A percentile compares a stretch with the other conserved stretches of the same genome.
Conservation (phyloP, 352 stramenopile genomes). For the Pythium dissimile region DNA sequence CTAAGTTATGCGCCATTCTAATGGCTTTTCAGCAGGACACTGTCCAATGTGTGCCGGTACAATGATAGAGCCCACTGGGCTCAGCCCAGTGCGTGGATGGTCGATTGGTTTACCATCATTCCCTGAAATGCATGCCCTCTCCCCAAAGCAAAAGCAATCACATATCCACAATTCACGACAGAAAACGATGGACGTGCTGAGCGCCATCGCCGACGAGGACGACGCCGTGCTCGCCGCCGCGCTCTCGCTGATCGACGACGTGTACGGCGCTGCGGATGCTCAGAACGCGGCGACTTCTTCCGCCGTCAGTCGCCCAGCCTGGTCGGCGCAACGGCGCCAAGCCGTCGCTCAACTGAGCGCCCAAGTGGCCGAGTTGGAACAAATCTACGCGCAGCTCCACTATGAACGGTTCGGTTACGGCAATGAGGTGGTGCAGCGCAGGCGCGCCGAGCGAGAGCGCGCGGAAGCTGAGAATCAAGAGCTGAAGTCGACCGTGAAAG, state of each 20-base stretch:
- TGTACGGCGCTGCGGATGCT: background rate
- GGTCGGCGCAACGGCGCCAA: background rate
- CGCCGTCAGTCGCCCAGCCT: background rate
- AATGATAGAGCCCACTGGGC: no score
- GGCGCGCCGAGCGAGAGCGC: no score
- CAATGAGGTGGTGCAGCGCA: background rate
- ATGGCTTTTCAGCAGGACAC: no score
- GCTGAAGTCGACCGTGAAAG: no score
- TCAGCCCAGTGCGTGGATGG: no score
- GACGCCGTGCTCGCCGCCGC: background rate
- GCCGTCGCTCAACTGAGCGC: background rate
- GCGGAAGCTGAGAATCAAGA: no score
- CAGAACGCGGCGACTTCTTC: background rate
- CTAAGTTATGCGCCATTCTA: no score
- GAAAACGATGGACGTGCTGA: background rate
- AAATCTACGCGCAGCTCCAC: background rate
- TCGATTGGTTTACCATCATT: no score
- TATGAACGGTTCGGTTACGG: background rate
- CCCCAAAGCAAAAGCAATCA: background rate
- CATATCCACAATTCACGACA: background rate
- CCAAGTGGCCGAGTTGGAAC: background rate
- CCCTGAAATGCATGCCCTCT: background rate
- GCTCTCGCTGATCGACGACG: conserved; percentile 4
- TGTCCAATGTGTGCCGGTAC: no score
- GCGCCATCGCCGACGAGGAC: no score